Evolutionary conservation across 352 stramenopile genomes (phyloP).

Genomic region (Discostella stelligera): DNA sequence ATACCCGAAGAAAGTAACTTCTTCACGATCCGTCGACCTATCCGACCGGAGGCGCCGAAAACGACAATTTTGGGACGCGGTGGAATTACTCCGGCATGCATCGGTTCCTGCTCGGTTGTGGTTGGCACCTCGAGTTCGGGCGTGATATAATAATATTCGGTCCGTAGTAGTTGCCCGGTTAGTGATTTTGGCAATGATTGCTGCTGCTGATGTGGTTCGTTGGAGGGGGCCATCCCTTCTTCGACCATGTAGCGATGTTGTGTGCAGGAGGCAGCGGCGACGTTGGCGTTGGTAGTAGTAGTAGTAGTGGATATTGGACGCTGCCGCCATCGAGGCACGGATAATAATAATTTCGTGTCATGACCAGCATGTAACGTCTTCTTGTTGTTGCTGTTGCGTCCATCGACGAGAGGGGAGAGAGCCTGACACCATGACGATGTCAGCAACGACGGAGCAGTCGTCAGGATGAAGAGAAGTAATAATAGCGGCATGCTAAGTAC

Average conservation of each 20-base stretch:
- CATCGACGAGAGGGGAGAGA: background rate
- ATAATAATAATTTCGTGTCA: too few species aligned
- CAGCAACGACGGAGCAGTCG: background rate
- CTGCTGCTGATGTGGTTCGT: background rate
- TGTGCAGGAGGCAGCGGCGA: too few species aligned
- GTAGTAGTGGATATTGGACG: too few species aligned
- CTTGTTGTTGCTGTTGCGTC: too few species aligned
- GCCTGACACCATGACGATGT: background rate
- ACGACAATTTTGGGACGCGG: slow-evolving; percentile 65
- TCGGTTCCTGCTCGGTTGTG: slow-evolving; percentile 1
- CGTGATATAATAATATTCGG: slow-evolving; percentile 3
- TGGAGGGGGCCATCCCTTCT: background rate
- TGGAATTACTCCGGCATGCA: background rate
- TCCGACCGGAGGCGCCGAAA: slow-evolving; percentile 54
- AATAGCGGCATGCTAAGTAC: background rate
- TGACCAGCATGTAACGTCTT: background rate
- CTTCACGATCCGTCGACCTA: slow-evolving; percentile 56
- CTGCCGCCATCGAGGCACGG: too few species aligned
- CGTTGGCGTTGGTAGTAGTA: too few species aligned
- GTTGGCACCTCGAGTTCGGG: slow-evolving; percentile 12
- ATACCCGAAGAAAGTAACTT: slow-evolving; percentile 41
- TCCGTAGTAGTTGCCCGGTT: slow-evolving; percentile 4
- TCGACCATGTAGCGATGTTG: slow-evolving; percentile 14
- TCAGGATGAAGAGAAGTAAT: background rate
- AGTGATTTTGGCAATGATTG: background rate